Percentiles rank a stretch among this genome's conserved stretches.
These are phyloP conservation scores for Elaeis oleifera DNA, from an alignment of 202 grass and related monocot genomes.

Conservation along the genomic window DNA sequence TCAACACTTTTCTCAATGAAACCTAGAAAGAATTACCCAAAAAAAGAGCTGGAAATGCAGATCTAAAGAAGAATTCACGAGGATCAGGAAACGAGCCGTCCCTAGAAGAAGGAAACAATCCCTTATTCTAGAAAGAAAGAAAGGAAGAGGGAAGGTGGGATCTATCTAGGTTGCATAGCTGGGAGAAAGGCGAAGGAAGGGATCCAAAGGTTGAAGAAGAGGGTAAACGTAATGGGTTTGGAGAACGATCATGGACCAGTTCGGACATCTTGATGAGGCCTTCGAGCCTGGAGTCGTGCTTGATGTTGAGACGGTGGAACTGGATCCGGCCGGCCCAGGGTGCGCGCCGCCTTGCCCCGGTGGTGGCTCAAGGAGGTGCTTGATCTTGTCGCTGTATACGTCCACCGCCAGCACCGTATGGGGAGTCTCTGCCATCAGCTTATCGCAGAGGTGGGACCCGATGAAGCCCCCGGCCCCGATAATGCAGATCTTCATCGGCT, in stretches of 20 bases:
- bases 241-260: background rate
- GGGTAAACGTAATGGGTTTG: too few relatives aligned
- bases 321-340: conserved; percentile 11
- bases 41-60: too few relatives aligned
- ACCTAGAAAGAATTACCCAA: background rate
- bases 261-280: conserved; percentile 8
- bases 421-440: background rate
- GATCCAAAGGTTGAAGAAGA: too few relatives aligned
- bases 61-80: too few relatives aligned
- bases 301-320: conserved; percentile 14
- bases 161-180: too few relatives aligned
- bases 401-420: conserved; percentile 6
- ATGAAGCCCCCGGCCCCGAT: conserved; percentile 4
- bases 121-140: background rate
- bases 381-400: conserved; percentile 13
- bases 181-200: too few relatives aligned
- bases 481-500: conserved; percentile 7
- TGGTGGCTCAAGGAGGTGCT: conserved; percentile 2
- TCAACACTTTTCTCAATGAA: background rate
- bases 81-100: background rate
- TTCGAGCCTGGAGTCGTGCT: conserved; percentile 4
- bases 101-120: background rate
- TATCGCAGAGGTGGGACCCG: conserved; percentile 9
- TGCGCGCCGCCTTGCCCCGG: background rate
- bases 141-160: too few relatives aligned